These are phyloP conservation scores for Teratosphaeria nubilosa DNA, from an alignment of 2,329 filamentous ascomycete species.

Conservation along the genomic window DNA sequence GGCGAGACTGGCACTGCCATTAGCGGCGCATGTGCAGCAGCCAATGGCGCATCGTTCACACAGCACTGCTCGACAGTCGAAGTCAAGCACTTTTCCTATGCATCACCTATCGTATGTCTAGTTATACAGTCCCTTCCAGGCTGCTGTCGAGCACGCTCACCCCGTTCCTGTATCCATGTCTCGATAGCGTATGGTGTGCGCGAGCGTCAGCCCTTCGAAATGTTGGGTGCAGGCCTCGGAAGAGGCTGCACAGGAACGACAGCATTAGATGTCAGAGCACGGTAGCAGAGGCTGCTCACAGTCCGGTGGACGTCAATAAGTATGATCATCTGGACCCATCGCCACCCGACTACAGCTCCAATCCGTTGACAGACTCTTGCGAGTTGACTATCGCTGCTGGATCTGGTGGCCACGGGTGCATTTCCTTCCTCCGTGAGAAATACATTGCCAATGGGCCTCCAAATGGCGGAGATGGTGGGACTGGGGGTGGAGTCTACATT, in stretches of 20 bases:
- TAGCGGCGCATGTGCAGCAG: background rate
- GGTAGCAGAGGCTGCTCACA: background rate
- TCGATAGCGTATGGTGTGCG: constrained; percentile 17
- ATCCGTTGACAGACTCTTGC: constrained; percentile 81
- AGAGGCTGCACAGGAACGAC: constrained; percentile 3
- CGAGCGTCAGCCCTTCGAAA: constrained; percentile 1
- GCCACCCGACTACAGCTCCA: constrained; percentile 69
- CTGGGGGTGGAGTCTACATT: constrained; percentile 86
- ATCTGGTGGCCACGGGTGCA: constrained; percentile 78
- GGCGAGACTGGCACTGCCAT: background rate
- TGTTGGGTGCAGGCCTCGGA: constrained; percentile 13
- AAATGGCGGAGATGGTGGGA: constrained; percentile 90
- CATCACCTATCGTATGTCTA: constrained; percentile 4
- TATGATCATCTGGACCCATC: constrained; percentile 59
- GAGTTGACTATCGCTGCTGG: constrained; percentile 69
- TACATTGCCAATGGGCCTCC: constrained; percentile 80
- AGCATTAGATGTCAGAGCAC: constrained; percentile 1
- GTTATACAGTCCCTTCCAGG: constrained; percentile 1
- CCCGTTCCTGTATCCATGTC: constrained; percentile 37
- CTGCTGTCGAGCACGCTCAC: constrained; percentile 29
- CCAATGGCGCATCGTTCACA: background rate
- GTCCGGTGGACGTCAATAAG: constrained; percentile 12
- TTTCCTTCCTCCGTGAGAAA: constrained; percentile 87
- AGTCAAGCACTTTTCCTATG: background rate
- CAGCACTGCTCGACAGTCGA: background rate